Evolutionary conservation across 371 early-diverging fungal genomes (phyloP).

Genomic region (Ordospora pajunii): DNA sequence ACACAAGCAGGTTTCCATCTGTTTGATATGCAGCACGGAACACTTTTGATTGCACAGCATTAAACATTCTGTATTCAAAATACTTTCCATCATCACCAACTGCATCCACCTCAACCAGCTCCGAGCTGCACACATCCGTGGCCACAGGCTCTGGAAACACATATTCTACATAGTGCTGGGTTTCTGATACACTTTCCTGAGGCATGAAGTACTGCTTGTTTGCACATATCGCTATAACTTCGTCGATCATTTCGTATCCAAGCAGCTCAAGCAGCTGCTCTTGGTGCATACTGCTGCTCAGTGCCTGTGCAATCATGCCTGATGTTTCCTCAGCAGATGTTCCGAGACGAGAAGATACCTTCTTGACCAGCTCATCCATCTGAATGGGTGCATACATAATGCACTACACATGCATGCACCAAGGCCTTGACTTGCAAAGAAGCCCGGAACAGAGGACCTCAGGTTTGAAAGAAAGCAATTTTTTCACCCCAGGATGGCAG

Average conservation of each 20-base stretch:
- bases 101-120: not conserved
- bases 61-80: slow-evolving; percentile 68
- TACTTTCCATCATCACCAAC: slow-evolving; percentile 27
- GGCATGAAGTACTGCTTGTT: slow-evolving; percentile 14
- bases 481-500: slow-evolving; percentile 28
- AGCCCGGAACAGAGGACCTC: not conserved
- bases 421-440: not conserved
- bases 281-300: slow-evolving; percentile 33
- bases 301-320: slow-evolving; percentile 32
- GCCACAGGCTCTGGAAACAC: slow-evolving; percentile 26
- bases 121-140: not conserved
- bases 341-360: slow-evolving; percentile 23
- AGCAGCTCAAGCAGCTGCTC: slow-evolving; percentile 54
- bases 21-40: slow-evolving; percentile 83
- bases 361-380: slow-evolving; percentile 36
- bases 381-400: not conserved
- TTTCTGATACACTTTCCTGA: not conserved
- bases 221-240: slow-evolving; percentile 27
- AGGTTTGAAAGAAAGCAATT: not conserved
- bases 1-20: slow-evolving; percentile 74
- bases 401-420: not conserved
- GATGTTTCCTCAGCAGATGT: slow-evolving; percentile 34
- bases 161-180: slow-evolving; percentile 37
- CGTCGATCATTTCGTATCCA: slow-evolving; percentile 52
- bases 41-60: slow-evolving; percentile 90